Evolutionary conservation across 2,329 filamentous ascomycete genomes (phyloP), one percentile per base, ranked within the genome.

Genomic region (Scedosporium aurantiacum): DNA sequence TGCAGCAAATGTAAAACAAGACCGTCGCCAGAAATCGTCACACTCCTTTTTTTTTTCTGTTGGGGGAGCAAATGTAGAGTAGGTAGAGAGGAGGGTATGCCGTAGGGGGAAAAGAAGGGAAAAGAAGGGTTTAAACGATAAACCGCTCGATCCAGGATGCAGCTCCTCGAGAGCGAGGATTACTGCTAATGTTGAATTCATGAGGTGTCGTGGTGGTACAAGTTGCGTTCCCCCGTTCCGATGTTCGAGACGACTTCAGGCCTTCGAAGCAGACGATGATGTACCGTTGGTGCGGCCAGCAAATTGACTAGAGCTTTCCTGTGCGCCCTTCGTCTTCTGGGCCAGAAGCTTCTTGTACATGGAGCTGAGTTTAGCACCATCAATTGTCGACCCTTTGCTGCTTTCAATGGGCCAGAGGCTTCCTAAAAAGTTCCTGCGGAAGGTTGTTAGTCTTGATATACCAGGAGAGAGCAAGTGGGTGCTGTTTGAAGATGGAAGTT

Each of bases 371-470:
- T 76, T 71, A 58, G 73, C 67, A 58, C 76, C 76, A n/a, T 74
- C 77, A 45, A 78, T 74, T 60, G 72, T 75, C 63, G 74, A 74
- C 64, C 71, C 75, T 28, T 54, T 54, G 47, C 74, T 76, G 64
- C 75, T 75, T 63, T 78, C 76, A 18, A 78, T 76, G 4, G 76
- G 76, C 76, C 76, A 78, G 25, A 78, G 68, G 14, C 72, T 74
- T 59, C 76, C 76, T 63, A 78, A 64, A 63, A 78, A 78, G 56
- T 78, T 74, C 76, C 75, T 78, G 8, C 5, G 28, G 23, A 23
- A 25, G 18, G 27, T 21, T 7, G 50, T 54, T 54, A 54, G 50
- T 14, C n/a, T 27, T 25, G 37, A 14, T 25, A 50, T 6, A 10
- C 18, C 18, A 21, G 37, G 3, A 25, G n/a, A 21, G 21, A 16